Conservation (phyloP, 805 yeast genomes). For the Candida broadrunensis region DNA sequence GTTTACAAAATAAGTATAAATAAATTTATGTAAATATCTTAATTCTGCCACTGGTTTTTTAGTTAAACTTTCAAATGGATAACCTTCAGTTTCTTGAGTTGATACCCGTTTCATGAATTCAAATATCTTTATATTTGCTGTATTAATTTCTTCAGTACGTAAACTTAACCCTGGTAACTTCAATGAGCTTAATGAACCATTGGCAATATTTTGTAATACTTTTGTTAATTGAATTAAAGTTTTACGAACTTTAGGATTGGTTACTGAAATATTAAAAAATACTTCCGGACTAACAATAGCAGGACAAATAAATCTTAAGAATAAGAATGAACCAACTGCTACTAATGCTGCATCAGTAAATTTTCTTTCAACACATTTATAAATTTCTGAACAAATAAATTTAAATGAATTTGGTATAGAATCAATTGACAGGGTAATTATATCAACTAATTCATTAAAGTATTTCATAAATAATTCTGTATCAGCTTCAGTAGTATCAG, state of each 20-base stretch:
- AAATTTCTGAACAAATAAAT: constrained; percentile 66
- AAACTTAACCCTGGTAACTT: constrained; percentile 59
- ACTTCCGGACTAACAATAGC: constrained; percentile 87
- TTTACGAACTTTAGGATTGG: constrained; percentile 47
- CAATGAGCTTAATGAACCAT: constrained; percentile 64
- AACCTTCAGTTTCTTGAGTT: constrained; percentile 9
- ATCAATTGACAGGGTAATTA: constrained; percentile 53
- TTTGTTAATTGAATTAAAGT: constrained; percentile 78
- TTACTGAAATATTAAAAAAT: constrained; percentile 28
- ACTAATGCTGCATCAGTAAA: constrained; percentile 59
- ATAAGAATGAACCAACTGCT: constrained; percentile 85
- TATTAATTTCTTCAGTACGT: constrained; percentile 36
- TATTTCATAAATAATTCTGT: constrained; percentile 53
- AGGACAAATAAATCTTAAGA: constrained; percentile 83
- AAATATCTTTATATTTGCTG: constrained; percentile 24
- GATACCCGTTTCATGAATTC: constrained; percentile 26
- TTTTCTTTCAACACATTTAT: constrained; percentile 51
- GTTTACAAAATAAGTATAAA: constrained; percentile 30
- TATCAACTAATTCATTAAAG: constrained; percentile 53
- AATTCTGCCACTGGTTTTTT: constrained; percentile 34
- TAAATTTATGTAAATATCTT: constrained; percentile 38
- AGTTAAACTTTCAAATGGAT: constrained; percentile 22
- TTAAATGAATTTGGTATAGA: constrained; percentile 70
- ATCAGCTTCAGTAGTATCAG: constrained; percentile 27
- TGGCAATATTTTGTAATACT: constrained; percentile 82